Conservation (phyloP, 345 rosid species). For the Gossypium rotundifolium region DNA sequence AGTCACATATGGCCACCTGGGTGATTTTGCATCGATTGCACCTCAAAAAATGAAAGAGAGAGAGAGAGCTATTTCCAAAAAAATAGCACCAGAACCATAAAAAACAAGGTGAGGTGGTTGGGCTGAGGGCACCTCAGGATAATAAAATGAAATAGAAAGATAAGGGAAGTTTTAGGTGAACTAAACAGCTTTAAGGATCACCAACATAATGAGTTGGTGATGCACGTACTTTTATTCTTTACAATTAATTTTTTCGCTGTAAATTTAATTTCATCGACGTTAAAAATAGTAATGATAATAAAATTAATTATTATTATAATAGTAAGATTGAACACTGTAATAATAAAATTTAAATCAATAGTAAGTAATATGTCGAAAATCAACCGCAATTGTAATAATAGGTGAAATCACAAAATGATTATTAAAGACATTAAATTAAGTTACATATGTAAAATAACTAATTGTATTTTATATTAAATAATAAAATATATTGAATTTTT, state of each 20-base stretch:
- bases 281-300: rapidly evolving
- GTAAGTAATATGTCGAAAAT: too few relatives aligned
- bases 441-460: too few relatives aligned
- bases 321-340: too few relatives aligned
- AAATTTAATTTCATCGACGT: too few relatives aligned
- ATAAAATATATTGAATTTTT: too few relatives aligned
- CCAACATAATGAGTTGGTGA: neutral
- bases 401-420: too few relatives aligned
- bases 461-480: too few relatives aligned
- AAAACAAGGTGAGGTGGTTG: neutral
- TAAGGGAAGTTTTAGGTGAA: neutral
- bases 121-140: neutral
- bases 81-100: neutral
- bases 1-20: neutral
- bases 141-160: neutral
- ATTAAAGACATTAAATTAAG: too few relatives aligned
- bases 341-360: too few relatives aligned
- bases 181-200: neutral
- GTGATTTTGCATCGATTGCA: neutral
- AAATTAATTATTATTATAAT: too few relatives aligned
- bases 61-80: neutral
- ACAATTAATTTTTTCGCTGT: neutral
- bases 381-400: too few relatives aligned
- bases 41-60: too few relatives aligned
- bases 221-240: neutral